A percentile compares a stretch with the other conserved stretches of the same genome.
Conservation (phyloP, 805 yeast species). For the Yamadazyma sp. region DNA sequence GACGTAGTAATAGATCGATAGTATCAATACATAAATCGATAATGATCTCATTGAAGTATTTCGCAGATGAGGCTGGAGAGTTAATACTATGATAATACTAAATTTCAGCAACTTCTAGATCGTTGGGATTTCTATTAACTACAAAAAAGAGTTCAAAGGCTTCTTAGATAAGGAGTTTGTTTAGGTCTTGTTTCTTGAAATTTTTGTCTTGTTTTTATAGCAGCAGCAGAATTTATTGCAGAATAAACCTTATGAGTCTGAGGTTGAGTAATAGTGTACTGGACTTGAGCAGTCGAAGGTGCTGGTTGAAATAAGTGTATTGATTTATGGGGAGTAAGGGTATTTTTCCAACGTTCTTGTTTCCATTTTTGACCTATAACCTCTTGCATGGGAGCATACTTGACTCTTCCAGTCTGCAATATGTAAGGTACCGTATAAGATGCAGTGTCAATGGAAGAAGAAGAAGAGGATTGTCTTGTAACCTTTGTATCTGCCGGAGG, state of each 20-base stretch:
- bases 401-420: conserved; percentile 11
- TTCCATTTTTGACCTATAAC: conserved; percentile 6
- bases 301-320: conserved; percentile 1
- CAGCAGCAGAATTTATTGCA: conserved; percentile 7
- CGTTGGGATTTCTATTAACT: too few relatives aligned
- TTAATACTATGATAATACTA: too few relatives aligned
- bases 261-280: conserved; percentile 14
- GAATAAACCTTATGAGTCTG: conserved; percentile 9
- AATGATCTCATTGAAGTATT: background rate
- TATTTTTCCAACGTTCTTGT: conserved; percentile 5
- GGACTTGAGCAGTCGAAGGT: conserved; percentile 8
- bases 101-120: too few relatives aligned
- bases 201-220: background rate
- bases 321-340: background rate
- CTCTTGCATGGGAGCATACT: conserved; percentile 15
- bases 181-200: too few relatives aligned
- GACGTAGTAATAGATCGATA: conserved; percentile 11
- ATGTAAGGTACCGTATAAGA: conserved; percentile 12
- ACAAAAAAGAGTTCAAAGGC: too few relatives aligned
- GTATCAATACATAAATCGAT: conserved; percentile 7
- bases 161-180: too few relatives aligned
- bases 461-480: background rate
- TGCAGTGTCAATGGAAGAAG: conserved; percentile 2
- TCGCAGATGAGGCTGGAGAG: too few relatives aligned
- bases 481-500: conserved; percentile 6